Evolutionary conservation across 306 rosid genomes (phyloP), one percentile per base, ranked within the genome.

Genomic region (Neltuma alba): DNA sequence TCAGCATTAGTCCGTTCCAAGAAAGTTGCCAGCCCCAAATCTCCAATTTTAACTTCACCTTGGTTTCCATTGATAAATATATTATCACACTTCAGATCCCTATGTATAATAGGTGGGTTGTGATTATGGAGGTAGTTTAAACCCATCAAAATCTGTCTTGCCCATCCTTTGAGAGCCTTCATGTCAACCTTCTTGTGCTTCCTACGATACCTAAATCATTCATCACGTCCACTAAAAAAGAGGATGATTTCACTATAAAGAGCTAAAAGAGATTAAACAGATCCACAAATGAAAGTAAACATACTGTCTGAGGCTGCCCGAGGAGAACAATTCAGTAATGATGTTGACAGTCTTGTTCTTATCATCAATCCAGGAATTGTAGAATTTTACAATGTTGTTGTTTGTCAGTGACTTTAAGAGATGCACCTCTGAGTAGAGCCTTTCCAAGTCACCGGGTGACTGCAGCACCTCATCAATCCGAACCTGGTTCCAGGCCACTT

Each of bases 401-500:
- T 94, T 95, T 71, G 83, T 86, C 77, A 94, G 77, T 20, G 91
- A 85, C 80, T 87, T 89, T 83, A 94, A 85, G 54, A 94, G 87
- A 86, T 84, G 96, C 58, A 94, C 98, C 82, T 94, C 98, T 40
- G 96, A 90, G 76, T 90, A 83, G 85, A 94, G 75, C 81, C 92
- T 92, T 74, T 88, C 92, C 79, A 93, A 77, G 85, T 93, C 98
- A 57, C 85, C 97, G 14, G 95, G 90, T 50, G 93, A 87, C 48
- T 79, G 95, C 80, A 91, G 77, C 62, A 93, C 89, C 57, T 81
- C 90, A 79, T 89, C 91, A 41, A 93, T 87, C 87, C 72, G 85
- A 78, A 89, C 88, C 86, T 84, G 97, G 84, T 89, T 84, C 98
- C 98, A 93, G 5, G 97, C 98, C 65, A 93, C 97, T 86, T 93